phyloP scores from a whole-genome alignment of 2,329 filamentous ascomycete genomes.

The Botrytis sinoallii region DNA sequence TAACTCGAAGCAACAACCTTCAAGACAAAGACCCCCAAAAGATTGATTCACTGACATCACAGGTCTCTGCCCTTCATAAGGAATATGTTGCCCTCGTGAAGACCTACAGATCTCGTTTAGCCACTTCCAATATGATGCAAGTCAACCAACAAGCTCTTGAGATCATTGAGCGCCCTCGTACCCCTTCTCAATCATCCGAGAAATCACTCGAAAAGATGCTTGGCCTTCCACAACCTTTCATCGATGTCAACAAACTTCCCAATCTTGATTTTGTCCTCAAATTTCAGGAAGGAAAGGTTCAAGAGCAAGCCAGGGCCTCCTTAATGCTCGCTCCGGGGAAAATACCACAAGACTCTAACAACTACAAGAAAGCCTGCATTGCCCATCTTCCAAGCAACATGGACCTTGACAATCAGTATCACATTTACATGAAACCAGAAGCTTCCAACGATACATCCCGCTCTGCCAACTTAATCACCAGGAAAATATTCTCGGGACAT shows the following conservation, averaged over 20 bases:
- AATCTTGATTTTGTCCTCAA: background rate
- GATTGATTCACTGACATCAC: background rate
- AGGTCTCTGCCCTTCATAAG: too few species aligned
- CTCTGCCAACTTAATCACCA: background rate
- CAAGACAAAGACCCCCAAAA: background rate
- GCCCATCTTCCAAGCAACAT: too few species aligned
- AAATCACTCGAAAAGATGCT: background rate
- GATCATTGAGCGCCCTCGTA: background rate
- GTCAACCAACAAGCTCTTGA: background rate
- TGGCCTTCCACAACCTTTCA: background rate
- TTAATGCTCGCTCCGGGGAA: background rate
- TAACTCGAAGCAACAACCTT: background rate
- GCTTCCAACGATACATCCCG: too few species aligned
- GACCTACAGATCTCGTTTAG: too few species aligned
- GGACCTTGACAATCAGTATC: background rate
- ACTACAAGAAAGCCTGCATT: background rate
- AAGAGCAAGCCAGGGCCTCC: background rate
- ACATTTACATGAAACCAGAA: accelerated
- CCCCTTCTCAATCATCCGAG: too few species aligned
- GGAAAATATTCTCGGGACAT: background rate
- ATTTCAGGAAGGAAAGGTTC: background rate
- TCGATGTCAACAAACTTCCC: background rate
- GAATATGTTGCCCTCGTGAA: too few species aligned
- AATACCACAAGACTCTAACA: background rate
- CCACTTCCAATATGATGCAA: background rate